These are phyloP conservation scores for Suillus lakei DNA, from an alignment of 768 basidiomycete species.

Conservation along the genomic window DNA sequence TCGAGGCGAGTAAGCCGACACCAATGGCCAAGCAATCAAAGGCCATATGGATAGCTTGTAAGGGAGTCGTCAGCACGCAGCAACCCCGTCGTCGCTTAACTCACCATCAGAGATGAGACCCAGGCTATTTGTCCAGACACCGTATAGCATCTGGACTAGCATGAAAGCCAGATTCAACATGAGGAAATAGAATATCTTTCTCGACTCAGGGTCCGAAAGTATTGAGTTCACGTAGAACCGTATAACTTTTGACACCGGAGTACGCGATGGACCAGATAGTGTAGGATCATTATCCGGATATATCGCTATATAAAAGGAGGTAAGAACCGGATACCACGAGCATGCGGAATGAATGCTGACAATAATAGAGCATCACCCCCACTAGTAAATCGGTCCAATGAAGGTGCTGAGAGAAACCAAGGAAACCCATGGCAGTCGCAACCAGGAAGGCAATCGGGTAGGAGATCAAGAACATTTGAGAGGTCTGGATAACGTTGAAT, in stretches of 20 bases:
- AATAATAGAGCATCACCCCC: slow-evolving; percentile 63
- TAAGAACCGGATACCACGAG: background rate
- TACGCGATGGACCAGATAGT: slow-evolving; percentile 48
- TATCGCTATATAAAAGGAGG: slow-evolving; percentile 45
- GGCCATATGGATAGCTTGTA: slow-evolving; percentile 95
- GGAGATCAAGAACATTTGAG: slow-evolving; percentile 62
- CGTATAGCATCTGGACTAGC: slow-evolving; percentile 96
- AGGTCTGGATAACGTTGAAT: slow-evolving; percentile 51
- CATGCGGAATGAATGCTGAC: slow-evolving; percentile 41
- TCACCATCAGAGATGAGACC: slow-evolving; percentile 96
- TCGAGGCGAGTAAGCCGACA: slow-evolving; percentile 92
- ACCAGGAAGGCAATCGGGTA: slow-evolving; percentile 56
- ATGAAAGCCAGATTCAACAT: slow-evolving; percentile 95
- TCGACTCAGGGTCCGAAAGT: slow-evolving; percentile 87
- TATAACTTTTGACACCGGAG: slow-evolving; percentile 56
- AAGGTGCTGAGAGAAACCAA: slow-evolving; percentile 67
- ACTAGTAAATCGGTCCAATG: slow-evolving; percentile 64
- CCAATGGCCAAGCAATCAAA: slow-evolving; percentile 99
- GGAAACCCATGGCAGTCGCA: slow-evolving; percentile 57
- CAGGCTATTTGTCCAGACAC: slow-evolving; percentile 96
- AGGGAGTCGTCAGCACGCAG: slow-evolving; percentile 8
- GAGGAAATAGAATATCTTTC: slow-evolving; percentile 97
- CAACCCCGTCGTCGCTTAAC: slow-evolving; percentile 23
- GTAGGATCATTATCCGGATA: slow-evolving; percentile 52
- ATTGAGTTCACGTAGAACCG: slow-evolving; percentile 88